Percentiles rank a stretch among this genome's conserved stretches.
These are phyloP conservation scores for Coelastrella sp. DNA, from an alignment of 139 green algal species.

Conservation along the genomic window DNA sequence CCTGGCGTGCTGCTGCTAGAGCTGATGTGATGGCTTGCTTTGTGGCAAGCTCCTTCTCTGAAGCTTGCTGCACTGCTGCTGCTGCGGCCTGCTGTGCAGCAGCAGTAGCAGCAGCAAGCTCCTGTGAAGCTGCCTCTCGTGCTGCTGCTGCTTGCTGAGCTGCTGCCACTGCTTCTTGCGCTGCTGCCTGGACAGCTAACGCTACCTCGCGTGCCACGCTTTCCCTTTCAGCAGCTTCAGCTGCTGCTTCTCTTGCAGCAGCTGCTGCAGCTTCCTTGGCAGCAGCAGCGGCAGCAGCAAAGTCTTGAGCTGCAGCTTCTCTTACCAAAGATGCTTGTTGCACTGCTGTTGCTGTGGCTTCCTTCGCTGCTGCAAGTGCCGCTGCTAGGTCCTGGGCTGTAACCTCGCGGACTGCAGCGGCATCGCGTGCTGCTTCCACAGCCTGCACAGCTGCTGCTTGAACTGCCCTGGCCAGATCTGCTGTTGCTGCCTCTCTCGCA, in stretches of 20 bases:
- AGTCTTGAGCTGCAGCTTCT: background rate
- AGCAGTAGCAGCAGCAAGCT: background rate
- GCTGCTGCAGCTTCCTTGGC: background rate
- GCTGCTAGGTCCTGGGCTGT: background rate
- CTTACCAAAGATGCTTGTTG: background rate
- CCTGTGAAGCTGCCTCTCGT: background rate
- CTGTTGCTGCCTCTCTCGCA: background rate
- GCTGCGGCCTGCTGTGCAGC: background rate
- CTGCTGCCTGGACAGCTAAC: background rate
- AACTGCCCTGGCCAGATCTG: background rate
- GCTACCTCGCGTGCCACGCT: background rate
- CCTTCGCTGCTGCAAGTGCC: background rate
- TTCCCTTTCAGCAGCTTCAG: background rate
- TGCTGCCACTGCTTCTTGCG: background rate
- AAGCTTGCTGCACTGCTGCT: background rate
- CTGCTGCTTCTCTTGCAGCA: background rate
- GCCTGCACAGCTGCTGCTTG: background rate
- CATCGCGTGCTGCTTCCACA: background rate
- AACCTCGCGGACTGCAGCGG: background rate
- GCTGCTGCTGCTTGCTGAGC: slow-evolving; percentile 8
- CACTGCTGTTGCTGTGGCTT: background rate
- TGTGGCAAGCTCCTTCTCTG: background rate
- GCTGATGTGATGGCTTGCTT: background rate
- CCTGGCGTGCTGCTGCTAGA: background rate
- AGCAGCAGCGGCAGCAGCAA: background rate